Evolutionary conservation across 495 filamentous ascomycete species (phyloP), one percentile per base, ranked within the genome.

Genomic region (Beverwykella pulmonaria): DNA sequence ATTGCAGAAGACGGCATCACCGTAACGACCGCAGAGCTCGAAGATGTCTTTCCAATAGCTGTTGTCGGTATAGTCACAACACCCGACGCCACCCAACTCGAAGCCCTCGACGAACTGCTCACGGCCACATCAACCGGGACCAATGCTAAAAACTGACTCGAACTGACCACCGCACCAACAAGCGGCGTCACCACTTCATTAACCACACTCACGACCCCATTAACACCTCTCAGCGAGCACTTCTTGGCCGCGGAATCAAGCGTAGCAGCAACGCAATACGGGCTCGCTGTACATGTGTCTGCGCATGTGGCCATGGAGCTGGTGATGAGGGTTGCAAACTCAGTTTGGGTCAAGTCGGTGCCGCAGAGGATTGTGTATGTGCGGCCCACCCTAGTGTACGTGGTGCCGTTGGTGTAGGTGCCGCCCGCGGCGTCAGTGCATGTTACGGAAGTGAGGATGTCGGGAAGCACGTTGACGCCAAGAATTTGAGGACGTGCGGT

Each of bases 211-310:
- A 46, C 22, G 48, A 6, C 1, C 22, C 61, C 44, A 22, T 15
- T 5, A 9, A 44, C 26, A 0, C 61, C 61, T 27, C 46, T 64
- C 52, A 64, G 25, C 17, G 53, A 56, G 30, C 61, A 64, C 1
- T 32, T 1, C 53, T 50, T 53, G 5, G 23, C 15, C 2, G 53
- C 41, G 23, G 9, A 48, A 22, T 64, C 61, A 25, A 57, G 54
- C 9, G 61, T 64, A 5, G 61, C 53, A 19, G 34, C 53, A 19
- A 57, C 17, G 25, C 50, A 64, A 29, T 53, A 64, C 15, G 52
- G 53, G 29, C 27, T 57, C 2, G 15, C 17, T 1, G 32, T 10
- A 27, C 50, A 64, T 7, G 19, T 23, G n/a, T 56, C 61, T 17
- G 25, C 53, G 29, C 61, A 64, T 4, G 19, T n/a, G 5, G 36